Conservation (phyloP, 495 filamentous ascomycete genomes). For the Evernia prunastri region DNA sequence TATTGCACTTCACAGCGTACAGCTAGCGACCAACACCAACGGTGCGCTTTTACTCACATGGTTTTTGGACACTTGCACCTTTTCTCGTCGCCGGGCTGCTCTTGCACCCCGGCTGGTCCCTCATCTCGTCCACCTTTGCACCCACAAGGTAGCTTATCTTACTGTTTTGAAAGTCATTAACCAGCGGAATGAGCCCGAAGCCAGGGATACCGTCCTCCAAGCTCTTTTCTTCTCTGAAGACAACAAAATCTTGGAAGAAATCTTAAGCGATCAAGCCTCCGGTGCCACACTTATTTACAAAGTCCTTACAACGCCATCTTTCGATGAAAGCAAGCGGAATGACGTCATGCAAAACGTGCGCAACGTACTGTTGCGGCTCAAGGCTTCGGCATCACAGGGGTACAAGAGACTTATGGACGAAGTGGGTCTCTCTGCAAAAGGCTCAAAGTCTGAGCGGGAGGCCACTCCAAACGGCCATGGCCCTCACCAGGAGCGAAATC, state of each 20-base stretch:
- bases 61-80: conserved; percentile 98
- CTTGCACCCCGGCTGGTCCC: conserved; percentile 89
- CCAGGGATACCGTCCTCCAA: conserved; percentile 83
- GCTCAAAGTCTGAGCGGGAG: conserved; percentile 38
- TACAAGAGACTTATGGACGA: conserved; percentile 99
- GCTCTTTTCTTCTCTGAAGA: conserved; percentile 91
- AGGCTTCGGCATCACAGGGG: conserved; percentile 87
- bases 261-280: conserved; percentile 83
- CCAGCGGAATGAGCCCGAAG: conserved; percentile 89
- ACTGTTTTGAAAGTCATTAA: conserved; percentile 98
- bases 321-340: conserved; percentile 81
- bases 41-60: conserved; percentile 90
- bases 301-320: conserved; percentile 94
- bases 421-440: conserved; percentile 64
- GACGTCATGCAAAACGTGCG: conserved; percentile 89
- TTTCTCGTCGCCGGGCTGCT: conserved; percentile 84
- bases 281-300: conserved; percentile 97
- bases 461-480: conserved; percentile 38
- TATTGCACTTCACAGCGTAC: conserved; percentile 92
- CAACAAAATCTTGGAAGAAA: conserved; percentile 82
- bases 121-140: conserved; percentile 94
- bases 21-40: conserved; percentile 93
- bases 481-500: conserved; percentile 42
- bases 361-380: conserved; percentile 79
- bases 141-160: conserved; percentile 96